Evolutionary conservation across 129 eudicot species (phyloP).

Genomic region (Flaveria brownii): DNA sequence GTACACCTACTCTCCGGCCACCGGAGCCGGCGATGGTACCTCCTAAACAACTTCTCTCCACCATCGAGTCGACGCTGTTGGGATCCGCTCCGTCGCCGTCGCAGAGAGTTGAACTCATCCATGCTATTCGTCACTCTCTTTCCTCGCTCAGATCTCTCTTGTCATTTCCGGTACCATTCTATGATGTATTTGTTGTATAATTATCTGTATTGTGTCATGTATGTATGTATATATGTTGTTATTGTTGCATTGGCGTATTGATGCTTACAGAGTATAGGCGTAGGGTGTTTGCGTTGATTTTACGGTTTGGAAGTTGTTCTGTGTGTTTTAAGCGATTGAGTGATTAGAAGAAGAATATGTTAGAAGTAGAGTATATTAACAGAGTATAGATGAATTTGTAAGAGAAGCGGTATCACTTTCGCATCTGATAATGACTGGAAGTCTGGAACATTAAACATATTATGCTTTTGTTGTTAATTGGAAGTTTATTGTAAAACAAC

Average conservation of each 20-base stretch:
- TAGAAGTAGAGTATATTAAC: background rate
- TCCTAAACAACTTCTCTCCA: slow-evolving; percentile 70
- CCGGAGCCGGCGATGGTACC: slow-evolving; percentile 62
- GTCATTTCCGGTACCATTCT: slow-evolving; percentile 52
- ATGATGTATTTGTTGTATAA: background rate
- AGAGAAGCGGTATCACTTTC: background rate
- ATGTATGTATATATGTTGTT: background rate
- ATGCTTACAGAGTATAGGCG: too few species aligned
- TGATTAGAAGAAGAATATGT: background rate
- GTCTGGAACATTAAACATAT: background rate
- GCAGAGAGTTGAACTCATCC: slow-evolving; percentile 73
- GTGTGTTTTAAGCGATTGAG: background rate
- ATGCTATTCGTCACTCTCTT: slow-evolving; percentile 72
- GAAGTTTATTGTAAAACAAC: background rate
- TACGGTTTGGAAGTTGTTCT: background rate
- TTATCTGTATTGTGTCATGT: background rate
- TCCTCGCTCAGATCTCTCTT: slow-evolving; percentile 71
- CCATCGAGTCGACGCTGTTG: slow-evolving; percentile 63
- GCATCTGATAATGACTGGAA: slow-evolving; percentile 2
- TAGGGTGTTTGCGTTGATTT: too few species aligned
- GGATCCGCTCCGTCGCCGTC: slow-evolving; percentile 66
- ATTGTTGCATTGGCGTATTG: background rate
- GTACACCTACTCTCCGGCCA: background rate
- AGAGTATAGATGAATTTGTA: background rate
- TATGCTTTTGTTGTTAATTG: too few species aligned